Evolutionary conservation across 2,329 filamentous ascomycete genomes (phyloP), one percentile per base, ranked within the genome.

Genomic region (Phialophora verrucosa): DNA sequence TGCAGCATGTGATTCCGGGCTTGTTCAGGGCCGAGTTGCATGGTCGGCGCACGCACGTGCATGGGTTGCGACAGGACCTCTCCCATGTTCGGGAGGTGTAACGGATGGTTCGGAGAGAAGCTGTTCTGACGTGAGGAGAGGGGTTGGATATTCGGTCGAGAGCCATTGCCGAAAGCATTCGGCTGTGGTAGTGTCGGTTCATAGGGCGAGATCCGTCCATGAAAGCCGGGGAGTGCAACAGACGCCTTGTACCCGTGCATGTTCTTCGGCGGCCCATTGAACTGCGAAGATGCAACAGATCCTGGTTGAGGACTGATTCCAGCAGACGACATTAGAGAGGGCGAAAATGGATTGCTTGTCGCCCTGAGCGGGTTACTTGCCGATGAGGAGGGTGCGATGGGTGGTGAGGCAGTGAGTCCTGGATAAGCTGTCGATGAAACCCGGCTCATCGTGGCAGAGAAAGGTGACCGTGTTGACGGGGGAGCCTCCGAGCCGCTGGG

Each of bases 341-440:
- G 84, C 3, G 87, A 84, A 76, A 93, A 89, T 42, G 85, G 72
- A 89, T 88, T 70, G 83, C 83, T 80, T 75, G 75, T 85, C 86
- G 64, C 86, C 81, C 54, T 84, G 80, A 72, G 82, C 54, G 88
- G 87, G 69, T 87, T 90, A 79, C 91, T 94, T 35, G 87, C 88
- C 12, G 89, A 90, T 32, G 93, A 96, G 0, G 88, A 89, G 0
- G 92, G 88, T 23, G 91, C 58, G 29, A 96, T 80, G 0, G 93
- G 92, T 10, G 94, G 93, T 25, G 93, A 96, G 74, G 94, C 93
- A 4, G 92, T 88, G 59, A 94, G 81, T 6, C 89, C 85, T 4
- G 91, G 90, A 74, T 92, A 91, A 71, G 91, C 89, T n/a, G 53
- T 49, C 53, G 87, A 88, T 8, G 92, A 93, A 25, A 88, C 83